Evolutionary conservation across 805 yeast species (phyloP).

Genomic region (Danielia reshetovae): DNA sequence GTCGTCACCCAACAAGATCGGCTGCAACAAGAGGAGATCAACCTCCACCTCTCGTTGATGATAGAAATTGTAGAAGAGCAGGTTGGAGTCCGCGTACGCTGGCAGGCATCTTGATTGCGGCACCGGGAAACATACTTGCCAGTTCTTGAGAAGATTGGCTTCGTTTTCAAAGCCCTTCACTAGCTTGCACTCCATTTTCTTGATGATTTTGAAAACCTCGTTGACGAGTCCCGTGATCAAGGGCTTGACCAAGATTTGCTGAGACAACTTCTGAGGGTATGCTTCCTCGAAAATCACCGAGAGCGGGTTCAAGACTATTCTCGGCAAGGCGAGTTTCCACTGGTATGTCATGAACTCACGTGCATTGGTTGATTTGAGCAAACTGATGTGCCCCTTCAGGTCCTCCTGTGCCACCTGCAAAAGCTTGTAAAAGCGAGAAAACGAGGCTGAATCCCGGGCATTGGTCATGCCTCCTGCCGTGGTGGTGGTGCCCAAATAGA

Average conservation of each 20-base stretch:
- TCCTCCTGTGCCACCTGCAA: slow-evolving; percentile 34
- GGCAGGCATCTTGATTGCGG: slow-evolving; percentile 5
- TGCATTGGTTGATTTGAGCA: slow-evolving; percentile 48
- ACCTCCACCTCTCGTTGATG: slow-evolving; percentile 51
- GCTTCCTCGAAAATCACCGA: slow-evolving; percentile 70
- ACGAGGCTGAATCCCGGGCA: slow-evolving; percentile 10
- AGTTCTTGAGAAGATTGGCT: slow-evolving; percentile 49
- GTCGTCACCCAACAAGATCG: slow-evolving; percentile 88
- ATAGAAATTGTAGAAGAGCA: slow-evolving; percentile 64
- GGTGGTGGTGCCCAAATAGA: slow-evolving; percentile 36
- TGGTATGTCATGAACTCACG: slow-evolving; percentile 66
- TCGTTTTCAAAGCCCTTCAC: slow-evolving; percentile 70
- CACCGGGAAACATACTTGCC: slow-evolving; percentile 44
- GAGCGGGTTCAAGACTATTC: slow-evolving; percentile 73
- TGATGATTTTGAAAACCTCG: slow-evolving; percentile 70
- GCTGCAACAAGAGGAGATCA: slow-evolving; percentile 78
- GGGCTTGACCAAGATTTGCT: slow-evolving; percentile 81
- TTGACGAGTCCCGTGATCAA: slow-evolving; percentile 72
- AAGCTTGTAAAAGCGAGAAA: slow-evolving; percentile 22
- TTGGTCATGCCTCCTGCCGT: slow-evolving; percentile 10
- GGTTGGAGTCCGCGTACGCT: slow-evolving; percentile 32
- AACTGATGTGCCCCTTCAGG: slow-evolving; percentile 36
- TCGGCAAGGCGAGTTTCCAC: slow-evolving; percentile 82
- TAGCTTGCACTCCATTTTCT: slow-evolving; percentile 72
- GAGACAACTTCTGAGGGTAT: slow-evolving; percentile 51